Conservation (phyloP, 768 basidiomycete species). For the Rhizopogon roseolus region DNA sequence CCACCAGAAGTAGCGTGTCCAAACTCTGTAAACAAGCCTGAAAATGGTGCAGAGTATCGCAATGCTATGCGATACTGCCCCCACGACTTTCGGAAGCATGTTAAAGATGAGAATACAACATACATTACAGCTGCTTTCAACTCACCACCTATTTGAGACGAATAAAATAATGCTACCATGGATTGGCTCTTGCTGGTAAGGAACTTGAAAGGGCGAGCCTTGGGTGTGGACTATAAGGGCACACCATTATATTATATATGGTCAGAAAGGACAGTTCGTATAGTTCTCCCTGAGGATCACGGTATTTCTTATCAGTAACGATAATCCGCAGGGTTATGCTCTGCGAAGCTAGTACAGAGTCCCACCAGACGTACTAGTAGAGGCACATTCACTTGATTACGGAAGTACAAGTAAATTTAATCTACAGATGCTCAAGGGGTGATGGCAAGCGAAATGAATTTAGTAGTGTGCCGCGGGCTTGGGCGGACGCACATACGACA, state of each 20-base stretch:
- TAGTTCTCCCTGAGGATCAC: background rate
- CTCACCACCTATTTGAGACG: background rate
- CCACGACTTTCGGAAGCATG: conserved; percentile 9
- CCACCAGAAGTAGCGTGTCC: conserved; percentile 22
- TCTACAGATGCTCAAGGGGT: too few species aligned
- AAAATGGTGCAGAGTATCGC: conserved; percentile 21
- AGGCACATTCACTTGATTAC: too few species aligned
- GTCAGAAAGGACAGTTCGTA: background rate
- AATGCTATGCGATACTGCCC: conserved; percentile 9
- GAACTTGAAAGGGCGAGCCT: background rate
- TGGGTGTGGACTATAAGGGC: background rate
- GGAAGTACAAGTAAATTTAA: too few species aligned
- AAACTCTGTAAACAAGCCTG: conserved; percentile 17
- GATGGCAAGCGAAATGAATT: too few species aligned
- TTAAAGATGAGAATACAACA: background rate
- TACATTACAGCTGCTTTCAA: too few species aligned
- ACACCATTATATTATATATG: too few species aligned
- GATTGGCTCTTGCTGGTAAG: background rate
- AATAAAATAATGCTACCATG: background rate
- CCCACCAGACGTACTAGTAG: too few species aligned
- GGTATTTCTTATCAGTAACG: background rate
- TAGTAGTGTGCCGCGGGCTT: too few species aligned
- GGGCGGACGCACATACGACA: too few species aligned
- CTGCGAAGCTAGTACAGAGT: too few species aligned
- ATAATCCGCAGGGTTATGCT: background rate